Percentiles rank a stretch among this genome's conserved stretches.
phyloP scores from a whole-genome alignment of 345 rosid species.

The Dimocarpus longan region DNA sequence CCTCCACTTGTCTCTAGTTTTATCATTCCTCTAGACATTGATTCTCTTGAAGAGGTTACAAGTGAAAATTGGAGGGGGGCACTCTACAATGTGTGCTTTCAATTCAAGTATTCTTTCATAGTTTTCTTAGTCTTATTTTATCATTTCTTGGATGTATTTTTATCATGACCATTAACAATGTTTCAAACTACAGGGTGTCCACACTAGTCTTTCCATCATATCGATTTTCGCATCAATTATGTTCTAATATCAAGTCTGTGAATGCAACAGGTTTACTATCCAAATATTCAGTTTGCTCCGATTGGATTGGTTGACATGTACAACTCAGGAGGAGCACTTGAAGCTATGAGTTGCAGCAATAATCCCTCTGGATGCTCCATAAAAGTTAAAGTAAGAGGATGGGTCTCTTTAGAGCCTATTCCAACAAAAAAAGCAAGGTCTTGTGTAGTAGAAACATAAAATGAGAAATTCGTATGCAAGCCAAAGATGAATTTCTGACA shows the following conservation, averaged over 20 bases:
- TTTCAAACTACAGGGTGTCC: background rate
- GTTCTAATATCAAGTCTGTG: background rate
- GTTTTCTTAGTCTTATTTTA: background rate
- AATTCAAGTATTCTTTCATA: constrained; percentile 14
- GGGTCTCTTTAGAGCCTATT: too few relatives aligned
- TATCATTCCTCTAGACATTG: constrained; percentile 14
- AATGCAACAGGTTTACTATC: constrained; percentile 8
- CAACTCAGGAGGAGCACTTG: constrained; percentile 35
- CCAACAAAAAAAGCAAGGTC: too few relatives aligned
- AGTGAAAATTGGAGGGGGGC: constrained; percentile 25
- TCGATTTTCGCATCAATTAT: background rate
- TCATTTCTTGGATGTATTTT: background rate
- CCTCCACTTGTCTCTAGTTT: background rate
- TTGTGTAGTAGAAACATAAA: too few relatives aligned
- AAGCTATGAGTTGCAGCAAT: background rate
- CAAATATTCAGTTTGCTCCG: constrained; percentile 33
- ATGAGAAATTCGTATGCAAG: too few relatives aligned
- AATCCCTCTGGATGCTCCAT: background rate
- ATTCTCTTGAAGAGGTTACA: constrained; percentile 17
- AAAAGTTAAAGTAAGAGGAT: constrained; percentile 10
- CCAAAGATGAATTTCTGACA: too few relatives aligned
- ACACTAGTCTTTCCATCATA: background rate
- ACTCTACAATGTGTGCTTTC: constrained; percentile 22
- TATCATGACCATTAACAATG: background rate
- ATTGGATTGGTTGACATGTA: constrained; percentile 38